A percentile compares a stretch with the other conserved stretches of the same genome.
Conservation (phyloP, 805 yeast genomes). For the Cyberlindnera suaveolens region DNA sequence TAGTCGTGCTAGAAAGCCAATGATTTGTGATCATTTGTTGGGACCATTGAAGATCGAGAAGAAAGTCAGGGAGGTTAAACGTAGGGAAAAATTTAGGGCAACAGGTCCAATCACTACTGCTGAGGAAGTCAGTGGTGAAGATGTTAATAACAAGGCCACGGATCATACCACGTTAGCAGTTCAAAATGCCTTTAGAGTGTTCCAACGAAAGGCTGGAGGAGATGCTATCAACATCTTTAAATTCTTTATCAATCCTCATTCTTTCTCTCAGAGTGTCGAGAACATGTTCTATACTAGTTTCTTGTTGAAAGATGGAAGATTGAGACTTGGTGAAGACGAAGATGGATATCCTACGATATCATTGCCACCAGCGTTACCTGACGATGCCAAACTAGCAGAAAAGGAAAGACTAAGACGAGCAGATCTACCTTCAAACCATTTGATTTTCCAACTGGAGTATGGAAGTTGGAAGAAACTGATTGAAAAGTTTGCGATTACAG, state of each 20-base stretch:
- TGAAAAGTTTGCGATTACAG: conserved; percentile 46
- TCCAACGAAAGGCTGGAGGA: conserved; percentile 27
- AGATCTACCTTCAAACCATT: conserved; percentile 42
- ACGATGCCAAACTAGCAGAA: conserved; percentile 19
- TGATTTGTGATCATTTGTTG: conserved; percentile 52
- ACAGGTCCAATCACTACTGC: conserved; percentile 44
- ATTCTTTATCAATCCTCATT: conserved; percentile 67
- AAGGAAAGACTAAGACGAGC: conserved; percentile 22
- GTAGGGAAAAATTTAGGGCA: conserved; percentile 38
- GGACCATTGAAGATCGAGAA: conserved; percentile 68
- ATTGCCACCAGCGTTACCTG: conserved; percentile 26
- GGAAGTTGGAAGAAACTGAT: conserved; percentile 59
- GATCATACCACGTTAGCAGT: conserved; percentile 65
- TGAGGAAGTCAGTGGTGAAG: conserved; percentile 43
- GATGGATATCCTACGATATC: conserved; percentile 37
- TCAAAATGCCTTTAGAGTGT: conserved; percentile 40
- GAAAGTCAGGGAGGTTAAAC: conserved; percentile 30
- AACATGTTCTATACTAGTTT: conserved; percentile 81
- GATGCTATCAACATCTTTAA: conserved; percentile 50
- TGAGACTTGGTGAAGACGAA: conserved; percentile 49
- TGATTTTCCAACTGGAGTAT: conserved; percentile 66
- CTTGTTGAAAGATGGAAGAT: conserved; percentile 64
- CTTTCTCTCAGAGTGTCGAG: conserved; percentile 77
- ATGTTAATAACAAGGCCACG: conserved; percentile 42
- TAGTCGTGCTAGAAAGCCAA: conserved; percentile 39